phyloP scores from a whole-genome alignment of 129 eudicot genomes.

The Pulicaria dysenterica region DNA sequence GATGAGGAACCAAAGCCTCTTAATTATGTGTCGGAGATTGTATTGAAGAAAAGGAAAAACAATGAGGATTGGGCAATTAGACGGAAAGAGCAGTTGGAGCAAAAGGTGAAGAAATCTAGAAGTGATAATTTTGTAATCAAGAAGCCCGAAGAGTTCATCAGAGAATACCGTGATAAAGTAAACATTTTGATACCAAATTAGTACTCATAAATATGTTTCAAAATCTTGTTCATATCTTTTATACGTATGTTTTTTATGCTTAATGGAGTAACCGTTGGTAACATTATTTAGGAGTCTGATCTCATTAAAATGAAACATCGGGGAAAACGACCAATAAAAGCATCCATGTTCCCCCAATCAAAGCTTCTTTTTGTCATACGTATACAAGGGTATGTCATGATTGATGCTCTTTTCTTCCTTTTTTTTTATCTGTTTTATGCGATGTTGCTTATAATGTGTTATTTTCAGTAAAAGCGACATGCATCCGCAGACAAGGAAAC shows the following conservation, averaged over 20 bases:
- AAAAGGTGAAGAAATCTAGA: constrained; percentile 59
- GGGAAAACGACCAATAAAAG: constrained; percentile 41
- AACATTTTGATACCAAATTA: neutral
- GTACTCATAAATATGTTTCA: neutral
- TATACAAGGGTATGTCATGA: constrained; percentile 67
- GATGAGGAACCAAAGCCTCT: constrained; percentile 54
- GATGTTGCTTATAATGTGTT: neutral
- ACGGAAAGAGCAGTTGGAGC: constrained; percentile 70
- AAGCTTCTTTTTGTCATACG: constrained; percentile 75
- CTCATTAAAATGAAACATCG: constrained; percentile 80
- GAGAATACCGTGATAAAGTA: constrained; percentile 77
- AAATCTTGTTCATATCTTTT: neutral
- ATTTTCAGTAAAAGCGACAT: constrained; percentile 70
- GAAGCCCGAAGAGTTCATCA: constrained; percentile 76
- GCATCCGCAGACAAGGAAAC: constrained; percentile 70
- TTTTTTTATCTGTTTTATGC: neutral
- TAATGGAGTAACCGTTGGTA: neutral
- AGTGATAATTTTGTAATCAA: constrained; percentile 56
- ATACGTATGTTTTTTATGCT: neutral
- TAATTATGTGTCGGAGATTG: constrained; percentile 60
- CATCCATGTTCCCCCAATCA: constrained; percentile 42
- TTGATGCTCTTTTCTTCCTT: neutral
- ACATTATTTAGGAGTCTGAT: constrained; percentile 61
- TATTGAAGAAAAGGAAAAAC: constrained; percentile 83
- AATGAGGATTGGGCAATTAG: constrained; percentile 90